Percentiles rank a stretch among this genome's conserved stretches.
These are phyloP conservation scores for Pseudogymnoascus sp. DNA, from an alignment of 2,329 filamentous ascomycete species.

Conservation along the genomic window DNA sequence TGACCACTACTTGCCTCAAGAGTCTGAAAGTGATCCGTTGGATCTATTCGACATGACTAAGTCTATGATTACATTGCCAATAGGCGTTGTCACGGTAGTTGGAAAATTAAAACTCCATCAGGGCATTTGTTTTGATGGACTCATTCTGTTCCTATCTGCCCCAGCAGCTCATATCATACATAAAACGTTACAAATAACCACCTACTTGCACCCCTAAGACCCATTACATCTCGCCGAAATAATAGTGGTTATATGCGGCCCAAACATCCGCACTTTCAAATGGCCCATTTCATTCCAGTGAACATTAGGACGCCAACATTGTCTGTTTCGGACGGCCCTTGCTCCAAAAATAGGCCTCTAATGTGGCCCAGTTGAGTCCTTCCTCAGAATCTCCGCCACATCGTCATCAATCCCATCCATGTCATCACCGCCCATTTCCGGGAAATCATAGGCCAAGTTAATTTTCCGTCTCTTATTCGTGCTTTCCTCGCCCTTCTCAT, in stretches of 20 bases:
- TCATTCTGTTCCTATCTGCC: background rate
- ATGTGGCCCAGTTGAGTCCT: conserved; percentile 26
- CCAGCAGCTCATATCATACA: background rate
- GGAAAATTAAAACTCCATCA: background rate
- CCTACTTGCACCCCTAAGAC: background rate
- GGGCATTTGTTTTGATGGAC: background rate
- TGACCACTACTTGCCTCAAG: background rate
- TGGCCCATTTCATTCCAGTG: background rate
- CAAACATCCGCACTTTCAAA: background rate
- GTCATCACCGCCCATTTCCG: conserved; percentile 41
- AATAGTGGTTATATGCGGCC: background rate
- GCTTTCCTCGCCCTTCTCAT: conserved; percentile 19
- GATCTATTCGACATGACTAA: background rate
- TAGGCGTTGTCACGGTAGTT: background rate
- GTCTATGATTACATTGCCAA: background rate
- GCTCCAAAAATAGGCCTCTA: background rate
- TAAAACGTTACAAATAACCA: background rate
- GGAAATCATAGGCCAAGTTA: conserved; percentile 37
- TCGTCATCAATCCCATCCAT: conserved; percentile 53
- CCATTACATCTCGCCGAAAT: background rate
- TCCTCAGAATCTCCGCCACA: conserved; percentile 49
- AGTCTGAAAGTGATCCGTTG: background rate
- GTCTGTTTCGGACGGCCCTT: background rate
- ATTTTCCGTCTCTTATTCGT: conserved; percentile 44
- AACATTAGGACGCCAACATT: background rate